These are phyloP conservation scores for Tetrapisispora nanseiensis DNA, from an alignment of 805 yeast genomes.

Conservation along the genomic window DNA sequence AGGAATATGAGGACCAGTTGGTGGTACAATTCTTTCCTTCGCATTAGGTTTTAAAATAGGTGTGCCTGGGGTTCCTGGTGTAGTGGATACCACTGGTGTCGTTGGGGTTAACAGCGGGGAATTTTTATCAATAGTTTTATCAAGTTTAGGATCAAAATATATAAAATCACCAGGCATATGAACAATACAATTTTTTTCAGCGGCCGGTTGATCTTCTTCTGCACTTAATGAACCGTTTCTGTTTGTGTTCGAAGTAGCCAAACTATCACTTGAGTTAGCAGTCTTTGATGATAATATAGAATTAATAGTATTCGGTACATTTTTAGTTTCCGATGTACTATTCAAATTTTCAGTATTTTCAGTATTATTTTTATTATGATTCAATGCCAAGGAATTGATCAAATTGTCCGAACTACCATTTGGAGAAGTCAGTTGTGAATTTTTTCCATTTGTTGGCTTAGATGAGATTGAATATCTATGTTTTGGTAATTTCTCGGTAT, in stretches of 20 bases:
- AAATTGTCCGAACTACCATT: conserved; percentile 5
- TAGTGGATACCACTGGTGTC: conserved; percentile 10
- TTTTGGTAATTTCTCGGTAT: conserved; percentile 31
- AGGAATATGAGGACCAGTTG: conserved; percentile 49
- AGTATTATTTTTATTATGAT: background rate
- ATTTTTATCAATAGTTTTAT: background rate
- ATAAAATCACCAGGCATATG: conserved; percentile 31
- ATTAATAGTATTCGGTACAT: background rate
- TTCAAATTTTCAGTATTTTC: background rate
- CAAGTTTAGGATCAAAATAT: conserved; percentile 15
- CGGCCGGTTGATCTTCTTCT: conserved; percentile 8
- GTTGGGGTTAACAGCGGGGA: background rate
- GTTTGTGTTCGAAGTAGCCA: background rate
- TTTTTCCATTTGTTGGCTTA: conserved; percentile 28
- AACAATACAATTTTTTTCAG: conserved; percentile 24
- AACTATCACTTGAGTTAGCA: too few relatives aligned
- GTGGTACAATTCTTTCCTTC: conserved; percentile 48
- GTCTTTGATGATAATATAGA: too few relatives aligned
- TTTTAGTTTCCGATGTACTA: background rate
- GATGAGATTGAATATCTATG: conserved; percentile 53
- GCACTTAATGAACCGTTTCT: background rate
- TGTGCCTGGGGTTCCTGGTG: background rate
- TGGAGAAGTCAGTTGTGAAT: conserved; percentile 11
- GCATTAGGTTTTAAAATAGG: conserved; percentile 5
- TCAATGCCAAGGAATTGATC: background rate